Evolutionary conservation across 768 basidiomycete genomes (phyloP), one percentile per base, ranked within the genome.

Genomic region (Pulveroboletus sp.): DNA sequence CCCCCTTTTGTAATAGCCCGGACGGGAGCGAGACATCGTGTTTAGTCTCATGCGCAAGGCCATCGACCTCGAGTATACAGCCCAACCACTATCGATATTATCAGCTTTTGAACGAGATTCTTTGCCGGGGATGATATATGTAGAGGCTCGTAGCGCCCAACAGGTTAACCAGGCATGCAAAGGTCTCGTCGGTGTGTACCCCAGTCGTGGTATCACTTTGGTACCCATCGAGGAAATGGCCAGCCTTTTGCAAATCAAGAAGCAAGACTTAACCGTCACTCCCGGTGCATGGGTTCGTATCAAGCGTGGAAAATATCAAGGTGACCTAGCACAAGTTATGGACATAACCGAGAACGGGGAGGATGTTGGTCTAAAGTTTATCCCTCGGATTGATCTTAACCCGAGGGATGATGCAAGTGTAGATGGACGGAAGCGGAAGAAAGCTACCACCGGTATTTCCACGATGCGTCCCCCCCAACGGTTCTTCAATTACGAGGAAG

Each of bases 171-270:
- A 85, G 49, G 94, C 95, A 6, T 81, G 90, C 63, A 79, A 83
- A 49, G 95, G 95, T 26, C 85, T 98, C 42, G 89, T 98, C 44
- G 96, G 94, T 45, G 83, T 98, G 47, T 99, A 93, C 67, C 79
- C 83, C 27, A 83, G 80, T 60, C 83, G 88, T 44, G 89, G 89
- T 14, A 81, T 92, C 54, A 77, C 78, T 17, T 79, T 96, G 31
- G 93, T 97, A 1, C 93, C 93, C 7, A 93, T 97, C 51, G 89
- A 94, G 61, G 96, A 99, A 73, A 98, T 98, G 94, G 92, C 96
- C 15, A 91, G 89, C 52, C 73, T 98, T 33, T 77, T 98, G 57
- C 89, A 91, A 64, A 96, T 96, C 62, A 97, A 94, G 75, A 94
- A 94, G 72, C 88, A 93, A 64, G 91, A 93, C 55, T 71, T 86